These are phyloP conservation scores for Holtermanniella nyarrowii DNA, from an alignment of 768 basidiomycete species.

Conservation along the genomic window DNA sequence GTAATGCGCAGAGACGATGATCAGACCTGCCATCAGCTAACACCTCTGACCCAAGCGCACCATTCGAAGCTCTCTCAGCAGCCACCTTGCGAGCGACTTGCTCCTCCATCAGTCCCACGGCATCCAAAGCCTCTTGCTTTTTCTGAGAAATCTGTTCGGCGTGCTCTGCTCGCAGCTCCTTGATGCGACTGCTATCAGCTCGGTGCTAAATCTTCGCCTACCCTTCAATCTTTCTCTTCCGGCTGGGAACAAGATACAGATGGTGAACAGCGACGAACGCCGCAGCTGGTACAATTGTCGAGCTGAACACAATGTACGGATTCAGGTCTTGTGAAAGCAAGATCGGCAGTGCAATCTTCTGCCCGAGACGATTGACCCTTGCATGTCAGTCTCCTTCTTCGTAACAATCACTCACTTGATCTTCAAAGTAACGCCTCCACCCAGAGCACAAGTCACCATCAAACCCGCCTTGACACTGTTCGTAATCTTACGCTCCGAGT, in stretches of 20 bases:
- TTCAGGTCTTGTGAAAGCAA: slow-evolving; percentile 38
- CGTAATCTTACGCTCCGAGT: slow-evolving; percentile 38
- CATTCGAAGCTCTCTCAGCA: slow-evolving; percentile 57
- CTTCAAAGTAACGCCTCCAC: slow-evolving; percentile 35
- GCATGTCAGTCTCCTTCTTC: background rate
- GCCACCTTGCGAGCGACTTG: slow-evolving; percentile 56
- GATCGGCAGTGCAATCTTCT: slow-evolving; percentile 36
- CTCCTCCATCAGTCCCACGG: slow-evolving; percentile 55
- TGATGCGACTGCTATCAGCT: slow-evolving; percentile 51
- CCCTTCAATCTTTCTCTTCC: slow-evolving; percentile 29
- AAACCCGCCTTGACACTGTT: slow-evolving; percentile 33
- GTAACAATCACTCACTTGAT: slow-evolving; percentile 18
- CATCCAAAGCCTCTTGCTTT: slow-evolving; percentile 56
- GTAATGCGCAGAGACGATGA: slow-evolving; percentile 66
- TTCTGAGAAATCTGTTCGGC: slow-evolving; percentile 57
- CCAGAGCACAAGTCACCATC: slow-evolving; percentile 26
- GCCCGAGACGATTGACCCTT: slow-evolving; percentile 42
- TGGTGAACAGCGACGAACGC: slow-evolving; percentile 39
- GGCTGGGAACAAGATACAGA: slow-evolving; percentile 37
- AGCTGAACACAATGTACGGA: slow-evolving; percentile 29
- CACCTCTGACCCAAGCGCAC: slow-evolving; percentile 41
- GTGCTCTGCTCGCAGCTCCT: slow-evolving; percentile 53
- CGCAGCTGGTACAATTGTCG: slow-evolving; percentile 38
- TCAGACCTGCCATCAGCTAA: slow-evolving; percentile 49
- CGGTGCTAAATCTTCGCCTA: slow-evolving; percentile 11